phyloP scores from a whole-genome alignment of 2,329 filamentous ascomycete genomes.

The Colletotrichum caudatum region DNA sequence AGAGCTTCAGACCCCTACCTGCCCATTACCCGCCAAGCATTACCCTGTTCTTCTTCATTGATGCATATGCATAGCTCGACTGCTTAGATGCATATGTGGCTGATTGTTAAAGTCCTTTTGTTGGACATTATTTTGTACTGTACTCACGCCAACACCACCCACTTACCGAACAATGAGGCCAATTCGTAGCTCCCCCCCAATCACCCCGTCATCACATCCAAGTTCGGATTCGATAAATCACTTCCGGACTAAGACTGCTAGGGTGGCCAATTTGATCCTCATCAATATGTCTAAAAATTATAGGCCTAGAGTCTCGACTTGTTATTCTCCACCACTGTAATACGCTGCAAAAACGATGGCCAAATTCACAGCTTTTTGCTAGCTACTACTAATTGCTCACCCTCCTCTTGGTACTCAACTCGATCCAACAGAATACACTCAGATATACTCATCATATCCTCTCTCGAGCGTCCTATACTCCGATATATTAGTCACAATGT shows the following conservation, averaged over 20 bases:
- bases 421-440: no score
- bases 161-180: neutral
- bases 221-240: neutral
- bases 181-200: neutral
- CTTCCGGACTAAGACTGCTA: neutral
- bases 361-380: neutral
- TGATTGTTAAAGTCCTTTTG: neutral
- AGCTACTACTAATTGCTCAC: neutral
- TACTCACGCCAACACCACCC: neutral
- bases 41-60: neutral
- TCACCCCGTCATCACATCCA: neutral
- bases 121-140: neutral
- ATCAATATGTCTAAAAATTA: neutral
- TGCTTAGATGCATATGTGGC: neutral
- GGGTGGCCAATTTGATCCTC: neutral
- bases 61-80: neutral
- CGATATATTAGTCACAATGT: neutral
- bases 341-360: neutral
- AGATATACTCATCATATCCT: no score
- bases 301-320: neutral
- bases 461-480: neutral
- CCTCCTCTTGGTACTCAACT: neutral
- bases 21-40: neutral
- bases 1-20: constrained; percentile 7
- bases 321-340: neutral